Evolutionary conservation across 805 yeast genomes (phyloP).

Genomic region (Nakazawaea wyomingensis): DNA sequence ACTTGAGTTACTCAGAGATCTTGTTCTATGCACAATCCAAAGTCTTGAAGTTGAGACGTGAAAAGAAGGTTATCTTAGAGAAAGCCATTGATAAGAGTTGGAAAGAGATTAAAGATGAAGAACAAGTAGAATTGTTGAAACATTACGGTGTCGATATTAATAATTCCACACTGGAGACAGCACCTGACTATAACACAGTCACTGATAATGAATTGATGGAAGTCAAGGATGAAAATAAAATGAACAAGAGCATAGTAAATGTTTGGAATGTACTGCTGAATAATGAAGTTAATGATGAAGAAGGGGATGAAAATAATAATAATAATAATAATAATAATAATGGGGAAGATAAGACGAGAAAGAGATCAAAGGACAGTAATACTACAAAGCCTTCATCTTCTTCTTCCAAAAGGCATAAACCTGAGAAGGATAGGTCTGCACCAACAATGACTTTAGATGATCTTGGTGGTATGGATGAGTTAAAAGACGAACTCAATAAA

Average conservation of each 20-base stretch:
- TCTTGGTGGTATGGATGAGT: constrained; percentile 84
- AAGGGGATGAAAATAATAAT: constrained; percentile 11
- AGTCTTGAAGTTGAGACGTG: constrained; percentile 63
- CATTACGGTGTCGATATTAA: constrained; percentile 22
- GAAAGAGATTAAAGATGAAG: constrained; percentile 52
- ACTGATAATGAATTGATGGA: constrained; percentile 50
- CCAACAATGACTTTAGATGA: constrained; percentile 65
- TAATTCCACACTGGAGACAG: too few species aligned
- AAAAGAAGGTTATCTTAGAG: constrained; percentile 59
- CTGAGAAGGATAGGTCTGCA: constrained; percentile 57
- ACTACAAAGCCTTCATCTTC: constrained; percentile 12
- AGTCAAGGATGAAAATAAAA: constrained; percentile 56
- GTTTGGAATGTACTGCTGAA: constrained; percentile 48
- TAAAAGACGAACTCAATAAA: constrained; percentile 85
- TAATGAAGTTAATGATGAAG: constrained; percentile 9
- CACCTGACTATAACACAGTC: too few species aligned
- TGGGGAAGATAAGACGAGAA: constrained; percentile 31
- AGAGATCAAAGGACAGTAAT: constrained; percentile 43
- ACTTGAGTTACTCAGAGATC: constrained; percentile 46
- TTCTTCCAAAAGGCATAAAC: constrained; percentile 23
- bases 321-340: constrained; percentile 12
- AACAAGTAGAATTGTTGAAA: constrained; percentile 46
- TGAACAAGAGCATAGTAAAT: constrained; percentile 73
- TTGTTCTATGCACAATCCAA: constrained; percentile 55
- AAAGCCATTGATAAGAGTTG: constrained; percentile 60